These are phyloP conservation scores for Globisporangium irregulare DNA, from an alignment of 352 stramenopile genomes.

Conservation along the genomic window DNA sequence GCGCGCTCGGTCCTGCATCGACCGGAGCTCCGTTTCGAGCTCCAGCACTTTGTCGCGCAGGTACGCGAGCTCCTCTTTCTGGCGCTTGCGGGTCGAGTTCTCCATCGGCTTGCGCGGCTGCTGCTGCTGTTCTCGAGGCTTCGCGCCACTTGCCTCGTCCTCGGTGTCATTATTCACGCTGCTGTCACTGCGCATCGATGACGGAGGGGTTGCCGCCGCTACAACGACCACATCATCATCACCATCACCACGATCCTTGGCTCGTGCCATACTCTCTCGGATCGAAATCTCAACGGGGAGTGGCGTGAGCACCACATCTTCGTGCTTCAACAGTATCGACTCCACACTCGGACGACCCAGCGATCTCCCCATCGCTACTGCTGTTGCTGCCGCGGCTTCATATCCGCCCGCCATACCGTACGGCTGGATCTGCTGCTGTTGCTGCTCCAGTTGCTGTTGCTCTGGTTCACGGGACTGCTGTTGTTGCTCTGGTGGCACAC, in stretches of 20 bases:
- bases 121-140: not conserved
- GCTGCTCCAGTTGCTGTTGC: not conserved
- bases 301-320: not conserved
- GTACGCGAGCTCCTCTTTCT: constrained; percentile 56
- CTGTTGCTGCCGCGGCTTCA: not conserved
- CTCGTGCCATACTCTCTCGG: no score
- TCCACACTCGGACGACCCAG: not conserved
- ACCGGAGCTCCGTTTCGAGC: constrained; percentile 36
- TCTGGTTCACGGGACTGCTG: not conserved
- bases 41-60: constrained; percentile 40
- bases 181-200: not conserved
- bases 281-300: not conserved
- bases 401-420: not conserved
- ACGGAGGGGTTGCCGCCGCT: not conserved
- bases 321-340: not conserved
- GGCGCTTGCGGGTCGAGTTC: constrained; percentile 49
- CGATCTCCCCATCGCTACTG: not conserved
- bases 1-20: constrained; percentile 6
- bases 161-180: constrained; percentile 5
- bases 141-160: not conserved
- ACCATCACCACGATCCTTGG: not conserved
- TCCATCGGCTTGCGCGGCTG: constrained; percentile 28
- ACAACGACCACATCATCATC: not conserved
- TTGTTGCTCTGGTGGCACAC: not conserved
- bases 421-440: not conserved